phyloP scores from a whole-genome alignment of 1,284 basidiomycete genomes.

The Wolfiporia cocos region DNA sequence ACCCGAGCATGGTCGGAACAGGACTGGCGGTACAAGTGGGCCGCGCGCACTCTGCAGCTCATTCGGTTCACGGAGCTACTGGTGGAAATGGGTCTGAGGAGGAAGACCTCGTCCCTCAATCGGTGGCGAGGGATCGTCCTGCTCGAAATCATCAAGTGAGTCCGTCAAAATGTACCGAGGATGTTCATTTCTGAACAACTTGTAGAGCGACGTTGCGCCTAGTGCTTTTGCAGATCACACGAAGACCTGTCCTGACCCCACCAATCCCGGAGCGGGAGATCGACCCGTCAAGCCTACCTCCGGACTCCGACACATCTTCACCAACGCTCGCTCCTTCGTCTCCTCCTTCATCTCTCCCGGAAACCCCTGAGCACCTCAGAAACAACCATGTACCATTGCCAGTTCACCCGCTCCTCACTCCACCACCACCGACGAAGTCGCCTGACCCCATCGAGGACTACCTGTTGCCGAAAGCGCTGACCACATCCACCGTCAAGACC shows the following conservation, averaged over 20 bases:
- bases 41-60: constrained; percentile 66
- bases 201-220: constrained; percentile 69
- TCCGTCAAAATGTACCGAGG: constrained; percentile 9
- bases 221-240: constrained; percentile 64
- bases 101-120: constrained; percentile 55
- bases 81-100: constrained; percentile 79
- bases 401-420: constrained; percentile 49
- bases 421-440: constrained; percentile 42
- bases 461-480: constrained; percentile 72
- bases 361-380: constrained; percentile 68
- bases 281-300: constrained; percentile 64
- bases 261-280: constrained; percentile 83
- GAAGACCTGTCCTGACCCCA: constrained; percentile 66
- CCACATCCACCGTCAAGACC: constrained; percentile 61
- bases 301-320: constrained; percentile 46
- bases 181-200: neutral
- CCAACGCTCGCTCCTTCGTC: constrained; percentile 55
- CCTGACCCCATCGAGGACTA: constrained; percentile 66
- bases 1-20: constrained; percentile 79
- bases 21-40: constrained; percentile 66
- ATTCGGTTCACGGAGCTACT: constrained; percentile 77
- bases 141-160: constrained; percentile 79
- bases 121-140: constrained; percentile 71
- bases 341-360: constrained; percentile 39
- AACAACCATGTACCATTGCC: constrained; percentile 70